Evolutionary conservation across 2,329 filamentous ascomycete genomes (phyloP), one percentile per base, ranked within the genome.

Genomic region (Didymellaceae sp.): DNA sequence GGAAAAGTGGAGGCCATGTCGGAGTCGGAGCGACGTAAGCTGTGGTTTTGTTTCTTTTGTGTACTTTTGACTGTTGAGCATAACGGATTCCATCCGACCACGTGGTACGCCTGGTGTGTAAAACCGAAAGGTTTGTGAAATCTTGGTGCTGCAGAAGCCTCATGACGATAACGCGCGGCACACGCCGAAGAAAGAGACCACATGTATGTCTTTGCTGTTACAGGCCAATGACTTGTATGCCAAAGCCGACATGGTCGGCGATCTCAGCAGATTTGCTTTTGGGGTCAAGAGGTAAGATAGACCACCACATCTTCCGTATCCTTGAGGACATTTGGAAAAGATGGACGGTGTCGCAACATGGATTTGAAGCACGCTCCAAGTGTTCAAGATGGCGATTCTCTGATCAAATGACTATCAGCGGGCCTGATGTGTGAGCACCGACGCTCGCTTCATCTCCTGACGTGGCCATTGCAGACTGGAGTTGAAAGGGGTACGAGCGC

Each of bases 401-500:
- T n/a, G 25, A 46, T 40, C 16, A 33, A 26, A 13, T 8, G 42
- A 32, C 14, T 38, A 26, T 42, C 21, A 35, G 31, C 26, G 25
- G 48, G 42, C 38, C 37, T 42, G 42, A 33, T 37, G 32, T 35
- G 46, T 25, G 32, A 22, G 48, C 37, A 46, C 25, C 25, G 24
- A 42, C 42, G 16, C 17, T 42, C 48, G 48, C 31, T 38, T 38
- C 31, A 18, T 30, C 18, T 10, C 20, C 11, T 17, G 21, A 18
- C 37, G 35, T 43, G 32, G 31, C 33, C 42, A 38, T 42, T 30
- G 42, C 41, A 37, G 37, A 31, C 10, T 24, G 35, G 33, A 30
- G 35, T 22, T 37, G 30, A 41, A 45, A 42, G 42, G 48, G 42
- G 48, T 38, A 46, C 18, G 21, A 42, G 25, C n/a, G 37, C 43